Conservation (phyloP, 148 eudicot species). For the Vaccinium darrowii region DNA sequence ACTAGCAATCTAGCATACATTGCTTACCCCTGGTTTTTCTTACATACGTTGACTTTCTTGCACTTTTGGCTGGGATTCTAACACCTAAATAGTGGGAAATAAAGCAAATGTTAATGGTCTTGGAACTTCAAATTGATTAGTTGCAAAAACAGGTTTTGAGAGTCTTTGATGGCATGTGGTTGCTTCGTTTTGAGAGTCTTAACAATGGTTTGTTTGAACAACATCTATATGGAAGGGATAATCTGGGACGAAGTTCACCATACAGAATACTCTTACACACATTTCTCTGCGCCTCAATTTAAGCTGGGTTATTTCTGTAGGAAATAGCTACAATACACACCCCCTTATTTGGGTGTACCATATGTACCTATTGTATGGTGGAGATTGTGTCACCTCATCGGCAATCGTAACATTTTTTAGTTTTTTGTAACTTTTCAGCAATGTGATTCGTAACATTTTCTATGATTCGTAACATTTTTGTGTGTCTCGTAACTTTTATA, state of each 20-base stretch:
- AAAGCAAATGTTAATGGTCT: neutral
- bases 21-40: neutral
- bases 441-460: no score
- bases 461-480: no score
- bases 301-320: no score
- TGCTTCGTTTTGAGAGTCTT: neutral
- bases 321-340: no score
- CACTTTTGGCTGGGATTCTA: neutral
- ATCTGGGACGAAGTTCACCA: neutral
- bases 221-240: neutral
- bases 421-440: no score
- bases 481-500: no score
- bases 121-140: neutral
- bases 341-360: no score
- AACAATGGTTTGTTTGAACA: neutral
- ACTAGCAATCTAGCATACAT: neutral
- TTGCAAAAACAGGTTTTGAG: neutral
- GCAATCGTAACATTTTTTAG: no score
- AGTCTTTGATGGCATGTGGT: neutral
- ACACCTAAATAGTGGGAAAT: neutral
- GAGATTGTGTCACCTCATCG: no score
- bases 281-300: no score
- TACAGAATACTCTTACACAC: neutral
- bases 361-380: no score
- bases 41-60: neutral